Evolutionary conservation across 192 early-diverging fungal species (phyloP), one percentile per base, ranked within the genome.

Genomic region (Umbelopsis sp.): DNA sequence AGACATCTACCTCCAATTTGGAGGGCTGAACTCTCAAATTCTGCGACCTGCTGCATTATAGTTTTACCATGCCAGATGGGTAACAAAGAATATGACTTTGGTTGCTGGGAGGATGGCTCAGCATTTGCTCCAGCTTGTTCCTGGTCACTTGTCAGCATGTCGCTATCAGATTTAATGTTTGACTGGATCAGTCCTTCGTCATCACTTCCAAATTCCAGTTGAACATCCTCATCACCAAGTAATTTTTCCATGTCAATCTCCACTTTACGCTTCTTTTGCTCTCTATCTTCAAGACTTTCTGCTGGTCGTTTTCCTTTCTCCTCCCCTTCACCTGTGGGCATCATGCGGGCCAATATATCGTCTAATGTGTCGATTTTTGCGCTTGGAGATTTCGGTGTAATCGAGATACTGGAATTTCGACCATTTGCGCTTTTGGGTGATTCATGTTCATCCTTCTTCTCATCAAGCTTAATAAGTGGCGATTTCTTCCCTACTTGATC

Each of bases 11-110:
- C 90, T 6, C 85, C 88, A 20, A 92, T 78, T 75, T 92, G 91
- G n/a, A 70, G 47, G 5, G 88, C 89, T 3, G 66, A 36, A 0
- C 86, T 86, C 9, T 71, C 72, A 65, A 94, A 89, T 52, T 80
- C 81, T 1, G 84, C 85, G 16, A 93, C 90, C 25, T 88, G 82
- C 0, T 81, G 86, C 91, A 92, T 92, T 20, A 80, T 77, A 17
- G 91, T 67, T 2, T 74, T 72, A 6, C 92, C 92, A 21, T 77
- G 70, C 92, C 92, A 94, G 25, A 91, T 75, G 20, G 49, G 32
- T 21, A 52, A 50, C 43, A 69, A 34, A 14, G 56, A 32, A 32
- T 62, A 62, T 4, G 17, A 26, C 50, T 68, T 72, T 1, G 69
- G 38, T 41, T 25, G 11, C 2, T 22, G 38, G 22, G 34, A 24